Evolutionary conservation across 2,329 filamentous ascomycete genomes (phyloP).

Genomic region (Colletotrichum siamense): DNA sequence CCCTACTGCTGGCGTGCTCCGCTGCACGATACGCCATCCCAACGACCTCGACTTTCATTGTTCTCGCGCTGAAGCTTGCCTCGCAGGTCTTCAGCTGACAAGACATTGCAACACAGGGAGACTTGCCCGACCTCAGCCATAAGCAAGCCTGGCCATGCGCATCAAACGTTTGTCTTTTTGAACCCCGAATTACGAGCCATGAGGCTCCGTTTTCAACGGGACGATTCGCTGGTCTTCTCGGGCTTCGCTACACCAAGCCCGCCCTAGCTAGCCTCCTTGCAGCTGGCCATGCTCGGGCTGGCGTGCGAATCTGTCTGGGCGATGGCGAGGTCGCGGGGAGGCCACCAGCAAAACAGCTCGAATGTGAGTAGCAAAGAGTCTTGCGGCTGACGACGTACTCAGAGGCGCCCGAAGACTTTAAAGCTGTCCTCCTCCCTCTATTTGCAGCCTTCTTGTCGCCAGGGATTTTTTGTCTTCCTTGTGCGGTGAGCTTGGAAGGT

Average conservation of each 20-base stretch:
- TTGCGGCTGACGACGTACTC: background rate
- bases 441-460: background rate
- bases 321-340: background rate
- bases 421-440: background rate
- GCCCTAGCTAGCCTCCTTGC: slow-evolving; percentile 4
- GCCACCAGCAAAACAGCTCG: background rate
- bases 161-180: background rate
- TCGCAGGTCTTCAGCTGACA: background rate
- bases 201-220: background rate
- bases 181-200: background rate
- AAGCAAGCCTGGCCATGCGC: background rate
- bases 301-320: background rate
- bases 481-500: too few species aligned
- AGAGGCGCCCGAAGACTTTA: background rate
- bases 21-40: background rate
- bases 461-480: too few species aligned
- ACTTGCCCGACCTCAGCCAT: background rate
- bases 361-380: background rate
- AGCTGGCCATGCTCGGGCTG: background rate
- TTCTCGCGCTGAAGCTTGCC: background rate
- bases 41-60: background rate
- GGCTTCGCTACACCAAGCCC: background rate
- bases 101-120: background rate
- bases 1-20: background rate
- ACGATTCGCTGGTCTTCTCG: background rate